A percentile compares a stretch with the other conserved stretches of the same genome.
Conservation (phyloP, 164 flowering plant species). For the Euptelea pleiosperma region DNA sequence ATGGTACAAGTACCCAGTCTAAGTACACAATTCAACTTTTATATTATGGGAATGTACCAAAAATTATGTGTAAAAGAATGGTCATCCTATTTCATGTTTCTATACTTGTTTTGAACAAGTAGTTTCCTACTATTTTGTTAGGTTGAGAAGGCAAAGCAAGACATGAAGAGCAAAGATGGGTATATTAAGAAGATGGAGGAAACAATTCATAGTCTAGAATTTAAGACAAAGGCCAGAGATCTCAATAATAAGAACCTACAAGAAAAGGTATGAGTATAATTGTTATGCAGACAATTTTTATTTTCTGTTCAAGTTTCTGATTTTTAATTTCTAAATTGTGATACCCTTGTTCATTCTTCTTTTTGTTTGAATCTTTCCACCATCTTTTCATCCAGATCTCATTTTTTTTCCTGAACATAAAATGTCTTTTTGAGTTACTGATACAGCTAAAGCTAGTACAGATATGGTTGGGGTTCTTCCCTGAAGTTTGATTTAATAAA, state of each 20-base stretch:
- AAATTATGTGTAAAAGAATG: background rate
- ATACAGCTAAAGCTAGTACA: too few relatives aligned
- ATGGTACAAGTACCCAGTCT: slow-evolving; percentile 42
- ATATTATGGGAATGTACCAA: background rate
- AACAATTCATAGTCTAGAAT: slow-evolving; percentile 51
- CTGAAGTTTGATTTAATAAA: too few relatives aligned
- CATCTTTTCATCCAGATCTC: too few relatives aligned
- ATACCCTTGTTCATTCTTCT: too few relatives aligned
- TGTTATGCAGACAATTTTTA: too few relatives aligned
- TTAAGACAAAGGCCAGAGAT: slow-evolving; percentile 72
- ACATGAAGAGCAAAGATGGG: slow-evolving; percentile 65
- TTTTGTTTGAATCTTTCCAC: too few relatives aligned
- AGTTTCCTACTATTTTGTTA: slow-evolving; percentile 16
- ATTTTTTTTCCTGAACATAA: too few relatives aligned
- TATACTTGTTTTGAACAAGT: background rate
- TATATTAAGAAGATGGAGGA: slow-evolving; percentile 86
- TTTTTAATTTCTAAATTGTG: background rate
- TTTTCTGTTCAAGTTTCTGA: background rate
- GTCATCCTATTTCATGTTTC: background rate
- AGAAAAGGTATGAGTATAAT: slow-evolving; percentile 89
- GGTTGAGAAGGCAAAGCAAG: slow-evolving; percentile 85
- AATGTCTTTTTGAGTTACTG: too few relatives aligned
- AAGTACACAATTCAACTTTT: slow-evolving; percentile 6
- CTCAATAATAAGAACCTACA: slow-evolving; percentile 61
- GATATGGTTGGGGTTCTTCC: too few relatives aligned